Evolutionary conservation across 1,139 yeast genomes (phyloP).

Genomic region (Scheffersomyces insectosa): DNA sequence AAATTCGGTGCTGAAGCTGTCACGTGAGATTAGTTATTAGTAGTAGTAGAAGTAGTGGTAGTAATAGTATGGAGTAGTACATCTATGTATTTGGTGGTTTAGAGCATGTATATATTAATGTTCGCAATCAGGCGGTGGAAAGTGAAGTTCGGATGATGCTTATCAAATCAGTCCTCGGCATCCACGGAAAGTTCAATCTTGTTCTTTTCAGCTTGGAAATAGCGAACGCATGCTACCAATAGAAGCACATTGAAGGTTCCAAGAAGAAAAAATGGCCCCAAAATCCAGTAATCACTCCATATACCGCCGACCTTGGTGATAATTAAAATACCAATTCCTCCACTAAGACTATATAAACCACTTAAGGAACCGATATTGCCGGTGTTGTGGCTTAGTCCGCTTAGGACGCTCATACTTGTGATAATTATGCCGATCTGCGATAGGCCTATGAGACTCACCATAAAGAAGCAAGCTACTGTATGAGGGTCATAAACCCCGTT

Average conservation of each 20-base stretch:
- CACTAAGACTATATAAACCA: constrained; percentile 66
- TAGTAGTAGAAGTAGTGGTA: too few species aligned
- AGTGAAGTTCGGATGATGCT: too few species aligned
- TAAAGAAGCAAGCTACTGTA: constrained; percentile 29
- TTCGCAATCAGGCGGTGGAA: too few species aligned
- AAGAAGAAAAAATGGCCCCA: constrained; percentile 60
- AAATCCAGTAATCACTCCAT: constrained; percentile 57
- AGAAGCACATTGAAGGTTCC: constrained; percentile 41
- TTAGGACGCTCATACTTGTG: constrained; percentile 44
- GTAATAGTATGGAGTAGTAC: too few species aligned
- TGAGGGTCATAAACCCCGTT: constrained; percentile 33
- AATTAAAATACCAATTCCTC: constrained; percentile 68
- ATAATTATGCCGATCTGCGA: constrained; percentile 62
- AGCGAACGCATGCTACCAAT: constrained; percentile 6
- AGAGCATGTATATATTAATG: too few species aligned
- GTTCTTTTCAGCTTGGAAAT: not conserved
- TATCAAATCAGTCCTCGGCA: too few species aligned
- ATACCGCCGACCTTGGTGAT: constrained; percentile 63
- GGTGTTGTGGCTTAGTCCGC: constrained; percentile 26
- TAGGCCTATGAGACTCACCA: constrained; percentile 36
- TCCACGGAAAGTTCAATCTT: too few species aligned
- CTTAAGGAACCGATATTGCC: constrained; percentile 60
- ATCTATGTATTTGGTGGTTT: too few species aligned
- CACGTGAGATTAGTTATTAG: too few species aligned
- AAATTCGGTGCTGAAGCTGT: too few species aligned